Evolutionary conservation across 305 asterid genomes (phyloP).

Genomic region (Fraxinus ornus): DNA sequence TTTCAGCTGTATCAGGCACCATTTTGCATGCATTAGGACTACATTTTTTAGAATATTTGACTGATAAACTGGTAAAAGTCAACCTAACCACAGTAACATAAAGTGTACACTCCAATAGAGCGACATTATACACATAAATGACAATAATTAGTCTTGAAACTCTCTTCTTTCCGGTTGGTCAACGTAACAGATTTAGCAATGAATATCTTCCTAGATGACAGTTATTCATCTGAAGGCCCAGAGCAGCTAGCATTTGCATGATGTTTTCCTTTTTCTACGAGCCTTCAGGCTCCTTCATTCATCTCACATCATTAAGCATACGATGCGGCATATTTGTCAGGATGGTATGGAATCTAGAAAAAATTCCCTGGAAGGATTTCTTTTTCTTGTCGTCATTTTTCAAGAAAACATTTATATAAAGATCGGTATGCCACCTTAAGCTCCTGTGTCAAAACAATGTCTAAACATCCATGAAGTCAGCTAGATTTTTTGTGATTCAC

Average conservation of each 20-base stretch:
- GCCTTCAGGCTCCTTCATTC: constrained; percentile 21
- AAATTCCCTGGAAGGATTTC: constrained; percentile 12
- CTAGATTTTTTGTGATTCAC: not conserved
- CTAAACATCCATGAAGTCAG: constrained; percentile 7
- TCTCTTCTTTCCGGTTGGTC: not conserved
- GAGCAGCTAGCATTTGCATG: constrained; percentile 10
- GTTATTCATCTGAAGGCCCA: constrained; percentile 13
- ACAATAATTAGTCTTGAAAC: not conserved
- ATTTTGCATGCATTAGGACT: constrained; percentile 7
- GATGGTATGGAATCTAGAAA: constrained; percentile 9
- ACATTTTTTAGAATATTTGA: not conserved
- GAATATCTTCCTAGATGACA: not conserved
- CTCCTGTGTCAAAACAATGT: constrained; percentile 11
- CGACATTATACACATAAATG: not conserved
- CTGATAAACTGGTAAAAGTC: not conserved
- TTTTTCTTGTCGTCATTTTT: constrained; percentile 3
- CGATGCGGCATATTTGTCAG: constrained; percentile 4
- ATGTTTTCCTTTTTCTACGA: constrained; percentile 1
- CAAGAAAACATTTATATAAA: constrained; percentile 17
- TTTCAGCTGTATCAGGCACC: constrained; percentile 8
- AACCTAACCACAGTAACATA: not conserved
- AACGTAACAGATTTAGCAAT: not conserved
- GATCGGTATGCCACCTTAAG: constrained; percentile 2
- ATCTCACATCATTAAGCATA: constrained; percentile 13
- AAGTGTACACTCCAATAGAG: not conserved